A percentile compares a stretch with the other conserved stretches of the same genome.
Conservation (phyloP, 768 basidiomycete genomes). For the Termitomyces sp. region DNA sequence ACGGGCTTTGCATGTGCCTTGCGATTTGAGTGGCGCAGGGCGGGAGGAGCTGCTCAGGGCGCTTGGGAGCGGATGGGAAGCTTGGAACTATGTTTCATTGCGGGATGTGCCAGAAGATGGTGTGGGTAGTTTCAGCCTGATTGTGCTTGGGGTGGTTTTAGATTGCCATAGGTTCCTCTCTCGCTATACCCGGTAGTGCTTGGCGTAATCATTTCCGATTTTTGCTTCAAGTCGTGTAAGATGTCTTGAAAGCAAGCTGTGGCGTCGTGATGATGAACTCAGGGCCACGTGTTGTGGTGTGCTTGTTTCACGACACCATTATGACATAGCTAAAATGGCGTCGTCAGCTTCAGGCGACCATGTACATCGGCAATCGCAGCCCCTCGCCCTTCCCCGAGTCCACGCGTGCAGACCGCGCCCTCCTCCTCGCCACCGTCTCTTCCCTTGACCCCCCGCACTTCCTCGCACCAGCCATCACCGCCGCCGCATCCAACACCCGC, state of each 20-base stretch:
- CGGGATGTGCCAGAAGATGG: background rate
- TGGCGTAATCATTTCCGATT: too few species aligned
- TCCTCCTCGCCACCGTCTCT: conserved; percentile 57
- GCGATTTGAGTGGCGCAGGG: conserved; percentile 1
- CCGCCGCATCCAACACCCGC: conserved; percentile 46
- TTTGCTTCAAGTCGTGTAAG: too few species aligned
- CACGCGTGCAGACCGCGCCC: conserved; percentile 27
- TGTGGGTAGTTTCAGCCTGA: background rate
- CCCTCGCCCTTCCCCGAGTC: conserved; percentile 23
- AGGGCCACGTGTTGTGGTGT: conserved; percentile 3
- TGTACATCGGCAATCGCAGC: conserved; percentile 12
- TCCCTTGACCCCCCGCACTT: conserved; percentile 51
- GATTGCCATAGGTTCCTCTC: background rate
- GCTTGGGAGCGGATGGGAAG: background rate
- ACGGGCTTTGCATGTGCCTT: background rate
- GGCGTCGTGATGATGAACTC: background rate
- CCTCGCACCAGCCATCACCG: conserved; percentile 52
- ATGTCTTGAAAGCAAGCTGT: background rate
- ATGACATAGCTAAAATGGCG: background rate
- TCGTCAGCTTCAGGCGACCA: conserved; percentile 9
- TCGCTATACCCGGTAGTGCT: background rate
- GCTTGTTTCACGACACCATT: conserved; percentile 12
- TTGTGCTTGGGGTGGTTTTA: background rate
- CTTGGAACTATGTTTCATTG: background rate
- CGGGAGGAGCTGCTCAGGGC: background rate